phyloP scores from a whole-genome alignment of 75 land plant genomes.

The Isoetes taiwanensis region DNA sequence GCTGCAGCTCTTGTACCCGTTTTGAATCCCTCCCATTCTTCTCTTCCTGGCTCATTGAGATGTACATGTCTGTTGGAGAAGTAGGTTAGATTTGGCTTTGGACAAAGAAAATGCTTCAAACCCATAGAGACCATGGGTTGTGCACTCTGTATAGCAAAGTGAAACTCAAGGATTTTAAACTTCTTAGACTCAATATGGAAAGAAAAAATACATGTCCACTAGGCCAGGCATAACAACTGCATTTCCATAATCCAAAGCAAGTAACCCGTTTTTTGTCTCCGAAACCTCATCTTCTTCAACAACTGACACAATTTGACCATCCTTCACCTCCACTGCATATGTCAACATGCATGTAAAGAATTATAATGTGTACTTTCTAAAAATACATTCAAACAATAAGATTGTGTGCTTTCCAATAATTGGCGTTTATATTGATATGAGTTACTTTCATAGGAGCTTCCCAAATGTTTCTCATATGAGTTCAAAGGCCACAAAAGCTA shows the following conservation, averaged over 20 bases:
- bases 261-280: conserved; percentile 9
- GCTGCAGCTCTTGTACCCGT: conserved; percentile 94
- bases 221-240: conserved; percentile 97
- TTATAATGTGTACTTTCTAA: neutral
- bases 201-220: conserved; percentile 69
- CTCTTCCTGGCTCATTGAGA: conserved; percentile 91
- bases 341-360: neutral
- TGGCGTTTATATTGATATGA: neutral
- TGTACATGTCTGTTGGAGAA: conserved; percentile 68
- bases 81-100: neutral
- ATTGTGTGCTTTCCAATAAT: neutral
- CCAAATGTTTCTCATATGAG: neutral
- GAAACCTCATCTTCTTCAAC: conserved; percentile 28
- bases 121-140: too few species aligned
- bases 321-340: conserved; percentile 68
- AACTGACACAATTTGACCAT: conserved; percentile 49
- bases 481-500: neutral
- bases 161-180: too few species aligned
- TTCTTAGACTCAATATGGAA: neutral
- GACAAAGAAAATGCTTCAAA: too few species aligned
- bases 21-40: conserved; percentile 95
- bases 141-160: too few species aligned
- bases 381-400: neutral
- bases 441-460: neutral
- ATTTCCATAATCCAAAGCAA: conserved; percentile 64